Percentiles rank a stretch among this genome's conserved stretches.
phyloP scores from a whole-genome alignment of 306 rosid species.

The Malus orientalis region DNA sequence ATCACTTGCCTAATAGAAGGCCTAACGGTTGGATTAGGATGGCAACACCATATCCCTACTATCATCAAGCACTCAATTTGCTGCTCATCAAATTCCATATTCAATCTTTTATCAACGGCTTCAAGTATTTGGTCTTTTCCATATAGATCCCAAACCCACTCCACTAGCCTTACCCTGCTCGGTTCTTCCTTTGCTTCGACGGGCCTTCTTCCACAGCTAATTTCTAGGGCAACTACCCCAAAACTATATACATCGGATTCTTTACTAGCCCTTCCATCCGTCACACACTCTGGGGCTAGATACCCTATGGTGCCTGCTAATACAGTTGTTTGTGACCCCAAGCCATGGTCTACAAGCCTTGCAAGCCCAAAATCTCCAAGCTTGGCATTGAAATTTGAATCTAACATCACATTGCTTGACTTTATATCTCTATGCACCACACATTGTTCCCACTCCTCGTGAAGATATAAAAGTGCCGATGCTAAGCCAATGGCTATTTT shows the following conservation, averaged over 20 bases:
- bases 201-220: constrained; percentile 62
- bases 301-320: constrained; percentile 76
- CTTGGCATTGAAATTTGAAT: constrained; percentile 60
- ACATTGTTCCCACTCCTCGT: constrained; percentile 82
- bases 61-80: constrained; percentile 43
- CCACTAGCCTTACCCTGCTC: constrained; percentile 42
- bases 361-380: constrained; percentile 80
- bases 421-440: constrained; percentile 77
- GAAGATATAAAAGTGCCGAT: constrained; percentile 57
- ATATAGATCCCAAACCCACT: constrained; percentile 70
- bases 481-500: constrained; percentile 59
- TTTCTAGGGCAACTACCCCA: constrained; percentile 68
- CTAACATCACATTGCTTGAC: constrained; percentile 69
- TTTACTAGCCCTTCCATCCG: constrained; percentile 63
- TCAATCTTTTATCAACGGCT: constrained; percentile 38
- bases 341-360: constrained; percentile 59
- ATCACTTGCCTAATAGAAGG: constrained; percentile 67
- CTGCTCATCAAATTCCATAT: constrained; percentile 32
- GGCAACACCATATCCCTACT: constrained; percentile 73
- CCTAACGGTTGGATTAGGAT: constrained; percentile 47
- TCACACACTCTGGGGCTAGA: constrained; percentile 64
- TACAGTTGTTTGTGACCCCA: constrained; percentile 64
- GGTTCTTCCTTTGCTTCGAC: constrained; percentile 41
- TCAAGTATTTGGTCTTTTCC: constrained; percentile 44
- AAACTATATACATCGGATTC: constrained; percentile 69